Evolutionary conservation across 2,329 filamentous ascomycete species (phyloP).

Genomic region (Ophiostoma triangulosporum): DNA sequence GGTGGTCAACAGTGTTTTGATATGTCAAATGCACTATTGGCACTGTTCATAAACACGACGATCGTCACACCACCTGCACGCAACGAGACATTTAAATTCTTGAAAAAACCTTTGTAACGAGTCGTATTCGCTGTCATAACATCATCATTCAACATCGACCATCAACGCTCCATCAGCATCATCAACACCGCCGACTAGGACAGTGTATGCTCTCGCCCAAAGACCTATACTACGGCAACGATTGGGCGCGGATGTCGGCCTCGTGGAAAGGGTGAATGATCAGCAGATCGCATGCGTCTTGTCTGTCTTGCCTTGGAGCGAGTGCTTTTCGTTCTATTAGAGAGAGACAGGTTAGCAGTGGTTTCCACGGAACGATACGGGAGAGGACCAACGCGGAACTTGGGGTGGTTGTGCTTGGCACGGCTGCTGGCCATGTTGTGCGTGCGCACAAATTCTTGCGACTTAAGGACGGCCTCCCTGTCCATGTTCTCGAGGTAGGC

Average conservation of each 20-base stretch:
- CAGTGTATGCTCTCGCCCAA: no score
- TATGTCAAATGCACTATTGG: no score
- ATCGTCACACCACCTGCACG: no score
- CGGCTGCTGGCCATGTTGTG: conserved; percentile 41
- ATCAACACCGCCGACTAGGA: no score
- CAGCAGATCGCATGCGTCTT: conserved; percentile 86
- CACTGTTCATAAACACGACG: no score
- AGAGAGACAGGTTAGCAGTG: neutral
- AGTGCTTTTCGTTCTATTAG: conserved; percentile 62
- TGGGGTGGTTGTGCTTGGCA: conserved; percentile 36
- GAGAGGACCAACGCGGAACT: conserved; percentile 30
- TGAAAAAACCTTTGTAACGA: no score
- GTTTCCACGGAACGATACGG: neutral
- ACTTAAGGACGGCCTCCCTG: conserved; percentile 51
- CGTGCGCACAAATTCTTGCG: conserved; percentile 49
- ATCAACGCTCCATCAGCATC: neutral
- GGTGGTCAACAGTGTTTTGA: no score
- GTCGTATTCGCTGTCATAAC: neutral
- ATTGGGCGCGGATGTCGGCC: neutral
- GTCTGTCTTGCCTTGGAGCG: conserved; percentile 74
- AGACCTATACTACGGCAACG: neutral
- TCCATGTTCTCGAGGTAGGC: conserved; percentile 63
- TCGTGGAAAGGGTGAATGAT: neutral
- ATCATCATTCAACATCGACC: neutral
- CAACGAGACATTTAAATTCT: no score